Evolutionary conservation across 1,284 basidiomycete genomes (phyloP).

Genomic region (Rhodotorula sp.): DNA sequence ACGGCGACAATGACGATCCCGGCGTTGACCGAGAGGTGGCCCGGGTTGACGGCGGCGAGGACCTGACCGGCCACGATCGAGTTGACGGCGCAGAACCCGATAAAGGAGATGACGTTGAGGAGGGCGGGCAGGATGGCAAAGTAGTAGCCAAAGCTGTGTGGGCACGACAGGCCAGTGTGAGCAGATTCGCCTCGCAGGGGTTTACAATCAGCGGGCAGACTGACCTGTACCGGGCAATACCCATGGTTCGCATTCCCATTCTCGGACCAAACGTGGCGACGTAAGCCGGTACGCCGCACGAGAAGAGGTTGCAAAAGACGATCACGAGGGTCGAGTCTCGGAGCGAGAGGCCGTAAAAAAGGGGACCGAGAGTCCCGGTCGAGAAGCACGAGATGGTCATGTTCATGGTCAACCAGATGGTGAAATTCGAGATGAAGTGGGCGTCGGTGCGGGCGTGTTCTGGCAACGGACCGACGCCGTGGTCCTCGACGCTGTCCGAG

Average conservation of each 20-base stretch:
- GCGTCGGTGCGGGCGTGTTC: slow-evolving; percentile 27
- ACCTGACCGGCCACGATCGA: slow-evolving; percentile 76
- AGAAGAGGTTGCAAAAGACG: slow-evolving; percentile 70
- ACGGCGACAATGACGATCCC: slow-evolving; percentile 83
- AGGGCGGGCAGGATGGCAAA: slow-evolving; percentile 64
- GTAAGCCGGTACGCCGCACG: slow-evolving; percentile 59
- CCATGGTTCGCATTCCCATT: slow-evolving; percentile 78
- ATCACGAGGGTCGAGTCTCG: slow-evolving; percentile 71
- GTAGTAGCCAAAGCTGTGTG: slow-evolving; percentile 57
- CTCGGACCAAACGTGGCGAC: slow-evolving; percentile 51
- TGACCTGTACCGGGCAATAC: slow-evolving; percentile 59
- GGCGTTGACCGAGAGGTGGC: slow-evolving; percentile 57
- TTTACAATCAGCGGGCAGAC: slow-evolving; percentile 49
- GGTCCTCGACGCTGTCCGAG: slow-evolving; percentile 28
- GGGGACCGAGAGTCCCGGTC: slow-evolving; percentile 36
- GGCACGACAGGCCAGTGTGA: background rate
- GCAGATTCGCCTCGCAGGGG: too few relatives aligned
- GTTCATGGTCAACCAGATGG: slow-evolving; percentile 39
- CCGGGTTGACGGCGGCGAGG: slow-evolving; percentile 65
- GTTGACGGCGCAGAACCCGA: slow-evolving; percentile 72
- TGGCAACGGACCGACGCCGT: slow-evolving; percentile 30
- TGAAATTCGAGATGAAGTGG: slow-evolving; percentile 30
- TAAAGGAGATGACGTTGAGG: slow-evolving; percentile 58
- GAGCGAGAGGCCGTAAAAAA: slow-evolving; percentile 28
- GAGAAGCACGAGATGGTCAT: slow-evolving; percentile 37